Percentiles rank a stretch among this genome's conserved stretches.
Evolutionary conservation across 495 filamentous ascomycete genomes (phyloP).

Genomic region (Baudoinia panamericana): DNA sequence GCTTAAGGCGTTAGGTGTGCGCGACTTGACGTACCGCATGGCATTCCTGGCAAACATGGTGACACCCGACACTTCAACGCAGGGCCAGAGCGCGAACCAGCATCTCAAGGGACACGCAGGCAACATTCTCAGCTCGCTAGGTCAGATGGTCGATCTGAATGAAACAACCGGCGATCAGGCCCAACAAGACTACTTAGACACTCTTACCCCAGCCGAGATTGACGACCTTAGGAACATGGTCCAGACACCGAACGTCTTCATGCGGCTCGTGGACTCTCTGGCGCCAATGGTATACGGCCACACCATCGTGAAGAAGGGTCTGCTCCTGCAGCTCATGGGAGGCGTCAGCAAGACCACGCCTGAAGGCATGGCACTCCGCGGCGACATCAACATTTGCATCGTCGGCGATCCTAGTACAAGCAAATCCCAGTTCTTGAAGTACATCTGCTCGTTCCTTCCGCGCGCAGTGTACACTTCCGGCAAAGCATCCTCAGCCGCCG

Average conservation of each 20-base stretch:
- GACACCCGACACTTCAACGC: conserved; percentile 73
- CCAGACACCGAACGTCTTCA: conserved; percentile 88
- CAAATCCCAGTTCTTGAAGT: conserved; percentile 98
- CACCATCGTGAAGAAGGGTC: conserved; percentile 92
- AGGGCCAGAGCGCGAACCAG: conserved; percentile 47
- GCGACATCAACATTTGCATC: conserved; percentile 97
- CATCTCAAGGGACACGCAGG: conserved; percentile 55
- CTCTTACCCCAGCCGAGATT: conserved; percentile 71
- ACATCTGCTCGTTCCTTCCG: conserved; percentile 88
- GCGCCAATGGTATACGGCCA: conserved; percentile 96
- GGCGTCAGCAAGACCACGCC: conserved; percentile 81
- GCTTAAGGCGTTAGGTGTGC: conserved; percentile 81
- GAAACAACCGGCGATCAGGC: conserved; percentile 61
- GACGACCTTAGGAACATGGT: conserved; percentile 86
- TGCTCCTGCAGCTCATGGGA: conserved; percentile 84
- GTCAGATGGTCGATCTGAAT: conserved; percentile 53
- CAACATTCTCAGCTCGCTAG: conserved; percentile 71
- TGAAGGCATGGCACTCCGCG: conserved; percentile 86
- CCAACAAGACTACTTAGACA: conserved; percentile 75
- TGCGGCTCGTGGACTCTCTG: conserved; percentile 84
- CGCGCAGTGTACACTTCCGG: conserved; percentile 96
- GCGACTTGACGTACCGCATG: conserved; percentile 92
- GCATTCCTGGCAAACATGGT: conserved; percentile 98
- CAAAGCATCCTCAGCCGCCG: conserved; percentile 93
- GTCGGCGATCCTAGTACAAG: conserved; percentile 97